phyloP scores from a whole-genome alignment of 495 filamentous ascomycete species.

The Aspergillus sclerotioniger region DNA sequence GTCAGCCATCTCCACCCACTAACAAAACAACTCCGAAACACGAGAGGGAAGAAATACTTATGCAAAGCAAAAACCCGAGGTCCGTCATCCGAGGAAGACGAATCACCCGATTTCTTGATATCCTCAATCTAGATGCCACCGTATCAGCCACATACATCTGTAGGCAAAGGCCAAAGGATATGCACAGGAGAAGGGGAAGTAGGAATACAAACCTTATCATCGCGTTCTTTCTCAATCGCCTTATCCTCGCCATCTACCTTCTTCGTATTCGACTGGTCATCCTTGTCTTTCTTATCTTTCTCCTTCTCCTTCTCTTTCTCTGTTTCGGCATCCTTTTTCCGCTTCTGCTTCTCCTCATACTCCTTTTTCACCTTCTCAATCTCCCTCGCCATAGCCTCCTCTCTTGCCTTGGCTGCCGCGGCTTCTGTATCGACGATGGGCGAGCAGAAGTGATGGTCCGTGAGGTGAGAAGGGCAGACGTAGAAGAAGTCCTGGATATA shows the following conservation, averaged over 20 bases:
- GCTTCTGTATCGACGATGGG: constrained; percentile 77
- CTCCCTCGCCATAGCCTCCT: constrained; percentile 66
- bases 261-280: constrained; percentile 31
- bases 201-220: constrained; percentile 45
- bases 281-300: constrained; percentile 47
- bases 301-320: constrained; percentile 52
- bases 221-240: constrained; percentile 54
- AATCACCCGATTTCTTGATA: constrained; percentile 32
- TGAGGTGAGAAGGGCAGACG: constrained; percentile 79
- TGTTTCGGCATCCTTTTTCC: constrained; percentile 47
- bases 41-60: constrained; percentile 51
- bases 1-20: not conserved
- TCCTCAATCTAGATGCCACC: constrained; percentile 32
- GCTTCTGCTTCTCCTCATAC: constrained; percentile 43
- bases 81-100: constrained; percentile 38
- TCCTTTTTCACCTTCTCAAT: constrained; percentile 70
- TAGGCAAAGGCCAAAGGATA: too few species aligned
- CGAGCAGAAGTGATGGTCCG: constrained; percentile 76
- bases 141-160: not conserved
- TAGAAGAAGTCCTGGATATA: constrained; percentile 84
- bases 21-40: not conserved
- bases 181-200: not conserved
- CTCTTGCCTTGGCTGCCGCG: constrained; percentile 61
- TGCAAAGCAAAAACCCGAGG: constrained; percentile 84
- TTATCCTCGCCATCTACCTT: constrained; percentile 42